phyloP scores from a whole-genome alignment of 352 stramenopile species.

The Pythium aquatile region DNA sequence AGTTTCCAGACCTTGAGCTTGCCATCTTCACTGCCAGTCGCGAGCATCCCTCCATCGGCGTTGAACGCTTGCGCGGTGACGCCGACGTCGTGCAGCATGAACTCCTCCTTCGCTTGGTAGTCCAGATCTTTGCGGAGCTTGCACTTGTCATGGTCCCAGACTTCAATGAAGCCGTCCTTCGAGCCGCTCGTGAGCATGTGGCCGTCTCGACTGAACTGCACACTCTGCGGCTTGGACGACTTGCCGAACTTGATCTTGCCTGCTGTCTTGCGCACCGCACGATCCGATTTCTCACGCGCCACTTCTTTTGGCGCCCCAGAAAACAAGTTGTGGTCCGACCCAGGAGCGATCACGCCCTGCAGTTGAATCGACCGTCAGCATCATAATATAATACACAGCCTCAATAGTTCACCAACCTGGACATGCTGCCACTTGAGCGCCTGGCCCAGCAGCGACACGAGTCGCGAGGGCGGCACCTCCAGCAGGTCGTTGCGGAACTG shows the following conservation, averaged over 20 bases:
- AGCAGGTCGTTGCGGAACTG: slow-evolving; percentile 69
- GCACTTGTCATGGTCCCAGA: slow-evolving; percentile 92
- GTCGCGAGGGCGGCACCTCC: slow-evolving; percentile 80
- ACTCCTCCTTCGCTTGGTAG: slow-evolving; percentile 93
- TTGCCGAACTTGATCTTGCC: slow-evolving; percentile 91
- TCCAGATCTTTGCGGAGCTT: slow-evolving; percentile 88
- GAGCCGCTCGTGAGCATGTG: slow-evolving; percentile 90
- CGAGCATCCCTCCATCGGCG: slow-evolving; percentile 85
- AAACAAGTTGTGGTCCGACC: slow-evolving; percentile 85
- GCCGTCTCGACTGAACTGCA: slow-evolving; percentile 87
- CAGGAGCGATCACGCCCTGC: slow-evolving; percentile 58
- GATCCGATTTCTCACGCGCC: slow-evolving; percentile 55
- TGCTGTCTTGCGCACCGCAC: slow-evolving; percentile 57
- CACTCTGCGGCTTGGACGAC: slow-evolving; percentile 75
- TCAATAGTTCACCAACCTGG: slow-evolving; percentile 32
- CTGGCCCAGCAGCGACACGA: slow-evolving; percentile 87
- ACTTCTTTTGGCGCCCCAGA: slow-evolving; percentile 53
- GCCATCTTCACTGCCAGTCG: slow-evolving; percentile 83
- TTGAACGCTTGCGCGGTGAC: slow-evolving; percentile 89
- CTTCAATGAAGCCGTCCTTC: slow-evolving; percentile 94
- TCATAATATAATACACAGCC: neutral
- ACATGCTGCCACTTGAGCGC: slow-evolving; percentile 90
- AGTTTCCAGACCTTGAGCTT: slow-evolving; percentile 94
- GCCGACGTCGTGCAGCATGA: slow-evolving; percentile 90
- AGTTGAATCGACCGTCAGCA: slow-evolving; percentile 5